Conservation (phyloP, 441 rosid species). For the Euphorbia celastroides region DNA sequence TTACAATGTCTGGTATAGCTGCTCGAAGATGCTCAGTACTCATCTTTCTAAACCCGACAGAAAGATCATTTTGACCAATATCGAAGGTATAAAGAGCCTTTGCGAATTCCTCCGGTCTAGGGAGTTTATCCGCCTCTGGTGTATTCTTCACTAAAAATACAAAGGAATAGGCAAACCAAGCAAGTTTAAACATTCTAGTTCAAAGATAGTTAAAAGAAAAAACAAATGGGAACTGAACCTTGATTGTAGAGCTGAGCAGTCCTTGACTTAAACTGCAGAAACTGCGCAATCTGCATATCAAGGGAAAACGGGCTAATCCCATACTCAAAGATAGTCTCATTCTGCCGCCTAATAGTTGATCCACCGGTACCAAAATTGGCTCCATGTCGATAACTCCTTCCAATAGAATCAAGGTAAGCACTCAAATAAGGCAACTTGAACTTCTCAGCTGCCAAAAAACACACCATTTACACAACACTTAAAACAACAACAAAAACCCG, state of each 20-base stretch:
- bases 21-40: slow-evolving; percentile 61
- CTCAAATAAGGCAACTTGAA: slow-evolving; percentile 65
- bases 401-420: slow-evolving; percentile 77
- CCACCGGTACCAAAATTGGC: slow-evolving; percentile 91
- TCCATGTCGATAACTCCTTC: slow-evolving; percentile 66
- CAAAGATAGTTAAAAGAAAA: neutral
- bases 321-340: slow-evolving; percentile 56
- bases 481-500: neutral
- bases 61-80: slow-evolving; percentile 92
- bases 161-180: neutral
- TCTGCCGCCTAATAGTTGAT: slow-evolving; percentile 68
- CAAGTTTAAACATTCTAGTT: neutral
- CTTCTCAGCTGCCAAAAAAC: slow-evolving; percentile 65
- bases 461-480: neutral
- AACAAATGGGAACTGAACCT: slow-evolving; percentile 24
- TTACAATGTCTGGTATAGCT: slow-evolving; percentile 57
- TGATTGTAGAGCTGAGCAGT: slow-evolving; percentile 32
- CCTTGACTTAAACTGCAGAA: slow-evolving; percentile 52
- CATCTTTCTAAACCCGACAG: slow-evolving; percentile 70
- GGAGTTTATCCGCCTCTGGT: slow-evolving; percentile 53
- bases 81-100: slow-evolving; percentile 87
- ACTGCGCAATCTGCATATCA: slow-evolving; percentile 72
- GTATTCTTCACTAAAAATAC: slow-evolving; percentile 35
- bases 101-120: slow-evolving; percentile 63
- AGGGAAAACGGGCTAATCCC: slow-evolving; percentile 80